phyloP scores from a whole-genome alignment of 2,329 filamentous ascomycete genomes.

The Nannizzia gypsea region DNA sequence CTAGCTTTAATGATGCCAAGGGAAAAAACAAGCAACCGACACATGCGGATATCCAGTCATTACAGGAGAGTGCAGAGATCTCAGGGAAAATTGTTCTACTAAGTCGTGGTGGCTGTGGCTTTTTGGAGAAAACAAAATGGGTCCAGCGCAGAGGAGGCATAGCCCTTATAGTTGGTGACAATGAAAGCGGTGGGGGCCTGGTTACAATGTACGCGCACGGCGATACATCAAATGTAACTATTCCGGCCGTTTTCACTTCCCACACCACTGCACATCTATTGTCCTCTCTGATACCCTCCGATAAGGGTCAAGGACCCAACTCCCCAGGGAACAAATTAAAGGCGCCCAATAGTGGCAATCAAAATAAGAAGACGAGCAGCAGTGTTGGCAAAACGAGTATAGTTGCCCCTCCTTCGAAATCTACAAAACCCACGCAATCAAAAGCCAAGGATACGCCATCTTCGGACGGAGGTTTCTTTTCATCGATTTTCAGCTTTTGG shows the following conservation, averaged over 20 bases:
- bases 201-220: slow-evolving; percentile 98
- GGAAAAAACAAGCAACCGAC: slow-evolving; percentile 24
- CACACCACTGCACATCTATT: slow-evolving; percentile 87
- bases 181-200: slow-evolving; percentile 74
- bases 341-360: slow-evolving; percentile 35
- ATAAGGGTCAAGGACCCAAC: slow-evolving; percentile 47
- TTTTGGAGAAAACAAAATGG: slow-evolving; percentile 96
- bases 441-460: slow-evolving; percentile 12
- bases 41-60: slow-evolving; percentile 84
- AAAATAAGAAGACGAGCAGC: slow-evolving; percentile 18
- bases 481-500: slow-evolving; percentile 5
- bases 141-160: slow-evolving; percentile 79
- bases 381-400: slow-evolving; percentile 19
- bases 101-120: slow-evolving; percentile 87
- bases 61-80: slow-evolving; percentile 88
- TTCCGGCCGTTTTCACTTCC: slow-evolving; percentile 89
- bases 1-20: slow-evolving; percentile 25
- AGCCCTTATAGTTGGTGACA: slow-evolving; percentile 87
- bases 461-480: slow-evolving; percentile 20
- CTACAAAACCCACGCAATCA: slow-evolving; percentile 22
- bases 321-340: slow-evolving; percentile 24
- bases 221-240: slow-evolving; percentile 87
- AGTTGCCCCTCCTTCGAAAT: slow-evolving; percentile 18
- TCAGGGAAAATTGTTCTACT: slow-evolving; percentile 83
- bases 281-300: slow-evolving; percentile 64